Base-by-base conservation (phyloP, 2,329 filamentous ascomycete genomes). In the Phyllosticta ampelicida region DNA sequence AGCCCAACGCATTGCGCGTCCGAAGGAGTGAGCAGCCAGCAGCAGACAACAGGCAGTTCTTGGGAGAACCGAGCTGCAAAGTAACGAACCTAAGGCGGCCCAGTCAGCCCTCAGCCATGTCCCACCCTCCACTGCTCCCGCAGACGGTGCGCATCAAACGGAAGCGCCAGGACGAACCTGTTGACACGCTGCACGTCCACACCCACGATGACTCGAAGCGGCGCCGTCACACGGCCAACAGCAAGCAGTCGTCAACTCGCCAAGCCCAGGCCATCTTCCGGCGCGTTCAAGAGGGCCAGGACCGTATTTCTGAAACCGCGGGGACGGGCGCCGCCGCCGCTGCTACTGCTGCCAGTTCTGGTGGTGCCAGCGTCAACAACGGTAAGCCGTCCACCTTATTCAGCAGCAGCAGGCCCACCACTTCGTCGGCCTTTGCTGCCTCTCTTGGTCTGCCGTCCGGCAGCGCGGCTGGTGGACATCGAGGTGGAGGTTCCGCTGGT, bases 91-190 rank as follows among this genome's bases (percentile, higher is more conserved):
- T 8, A 13, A 50, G 20, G 36, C 53, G 11, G 36, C 21, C 28
- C 44, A 30, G 48, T 18, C 56, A 54, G 48, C 2, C 36, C 36
- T 44, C n/a, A 18, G n/a, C 19, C 20, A 59, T 59, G 57, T 59
- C 57, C 29, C 57, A 59, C 29, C 54, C 23, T 48, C 36, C 36
- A 44, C 48, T 53, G 55, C 57, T 59, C 29, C 57, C 57, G 29
- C 57, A 59, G 48, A 59, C 57, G 21, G 57, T 59, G 57, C 57
- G 57, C 53, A 59, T 83, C 66, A 83, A 83, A 70, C 75, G 80
- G 58, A 78, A 80, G 62, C 76, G 80, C 58, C 75, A 77, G 58
- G 80, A 83, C 56, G 78, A 79, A 53, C 78, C 80, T 3, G 75
- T 81, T n/a, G 79, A 82, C 61, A 74, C 76, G 20, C 70, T 81